These are phyloP conservation scores for Cadophora gregata DNA, from an alignment of 2,329 filamentous ascomycete species.

Conservation along the genomic window DNA sequence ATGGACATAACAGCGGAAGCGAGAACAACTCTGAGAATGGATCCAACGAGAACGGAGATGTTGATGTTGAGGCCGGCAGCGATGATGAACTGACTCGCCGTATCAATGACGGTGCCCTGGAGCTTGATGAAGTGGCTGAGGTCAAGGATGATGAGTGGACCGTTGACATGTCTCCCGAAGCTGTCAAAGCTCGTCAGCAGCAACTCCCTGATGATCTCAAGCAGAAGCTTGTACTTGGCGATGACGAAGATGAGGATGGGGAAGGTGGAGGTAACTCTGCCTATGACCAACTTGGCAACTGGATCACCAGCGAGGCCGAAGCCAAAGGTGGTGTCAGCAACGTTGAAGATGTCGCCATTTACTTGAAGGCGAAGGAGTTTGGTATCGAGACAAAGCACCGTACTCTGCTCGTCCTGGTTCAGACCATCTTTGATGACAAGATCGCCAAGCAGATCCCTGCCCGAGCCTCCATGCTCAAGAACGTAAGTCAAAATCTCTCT, in stretches of 20 bases:
- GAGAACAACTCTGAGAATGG: conserved; percentile 69
- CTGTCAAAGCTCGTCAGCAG: conserved; percentile 91
- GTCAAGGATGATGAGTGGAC: conserved; percentile 92
- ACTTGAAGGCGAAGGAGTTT: conserved; percentile 94
- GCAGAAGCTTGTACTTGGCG: conserved; percentile 82
- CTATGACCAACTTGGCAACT: conserved; percentile 92
- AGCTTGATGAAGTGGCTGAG: conserved; percentile 71
- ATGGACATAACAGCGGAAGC: conserved; percentile 62
- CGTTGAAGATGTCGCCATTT: conserved; percentile 88
- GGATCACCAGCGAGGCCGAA: conserved; percentile 79
- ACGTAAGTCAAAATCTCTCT: conserved; percentile 59
- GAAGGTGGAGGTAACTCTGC: conserved; percentile 75
- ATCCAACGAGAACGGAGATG: conserved; percentile 56
- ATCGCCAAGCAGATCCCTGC: conserved; percentile 86
- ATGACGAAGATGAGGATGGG: conserved; percentile 80
- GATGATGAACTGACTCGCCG: conserved; percentile 90
- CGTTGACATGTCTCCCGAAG: conserved; percentile 94
- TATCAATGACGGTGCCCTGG: conserved; percentile 70
- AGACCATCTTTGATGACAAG: conserved; percentile 91
- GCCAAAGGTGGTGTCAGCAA: conserved; percentile 77
- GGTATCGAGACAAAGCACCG: conserved; percentile 95
- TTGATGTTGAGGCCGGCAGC: conserved; percentile 72
- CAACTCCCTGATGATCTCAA: conserved; percentile 95
- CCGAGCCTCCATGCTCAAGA: conserved; percentile 87
- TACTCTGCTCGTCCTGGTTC: conserved; percentile 87